Base-by-base conservation (phyloP, 2,329 filamentous ascomycete species). In the Cordyceps cateniannulata region DNA sequence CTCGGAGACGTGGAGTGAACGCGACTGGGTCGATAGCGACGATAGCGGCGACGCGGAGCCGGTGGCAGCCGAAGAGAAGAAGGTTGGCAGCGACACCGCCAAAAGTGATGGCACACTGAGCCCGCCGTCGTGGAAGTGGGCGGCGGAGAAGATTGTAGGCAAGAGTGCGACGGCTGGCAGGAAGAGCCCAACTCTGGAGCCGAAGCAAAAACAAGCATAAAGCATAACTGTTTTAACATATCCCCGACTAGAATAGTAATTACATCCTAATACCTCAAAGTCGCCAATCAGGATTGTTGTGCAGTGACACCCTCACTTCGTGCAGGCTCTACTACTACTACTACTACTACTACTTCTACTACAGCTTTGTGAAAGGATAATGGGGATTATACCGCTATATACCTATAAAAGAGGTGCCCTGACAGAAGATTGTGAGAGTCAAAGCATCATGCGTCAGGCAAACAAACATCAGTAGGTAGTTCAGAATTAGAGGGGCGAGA, bases 1-100 rank as follows among this genome's bases (percentile, higher is more conserved):
- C 25, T 86, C 83, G 3, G 76, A 81, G 59, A 80, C 79, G 4
- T 90, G 87, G 87, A 88, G 84, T 69, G 86, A 89, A 53, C 76
- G 80, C 12, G 85, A 88, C 69, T 87, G 85, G 76, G 76, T 76
- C 10, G 84, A 86, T 64, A 84, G 75, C 61, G 78, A 73, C 45
- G 73, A 76, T 48, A 78, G 80, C 61, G 79, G 73, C 67, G 29
- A 64, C 63, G 8, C 51, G 48, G 61, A 65, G 53, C 55, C 63
- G 42, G 47, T 24, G 16, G 32, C 35, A 9, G 45, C 14, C 45
- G 45, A 29, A 12, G 25, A 42, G 9, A 44, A 52, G 25, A 35
- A 59, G 47, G 29, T 6, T 20, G 42, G 42, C n/a, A 7, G 42
- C 42, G 38, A 18, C 2, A 32, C 40, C 48, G 42, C 45, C 14